These are phyloP conservation scores for Letharia columbiana DNA, from an alignment of 495 filamentous ascomycete genomes.

Conservation along the genomic window DNA sequence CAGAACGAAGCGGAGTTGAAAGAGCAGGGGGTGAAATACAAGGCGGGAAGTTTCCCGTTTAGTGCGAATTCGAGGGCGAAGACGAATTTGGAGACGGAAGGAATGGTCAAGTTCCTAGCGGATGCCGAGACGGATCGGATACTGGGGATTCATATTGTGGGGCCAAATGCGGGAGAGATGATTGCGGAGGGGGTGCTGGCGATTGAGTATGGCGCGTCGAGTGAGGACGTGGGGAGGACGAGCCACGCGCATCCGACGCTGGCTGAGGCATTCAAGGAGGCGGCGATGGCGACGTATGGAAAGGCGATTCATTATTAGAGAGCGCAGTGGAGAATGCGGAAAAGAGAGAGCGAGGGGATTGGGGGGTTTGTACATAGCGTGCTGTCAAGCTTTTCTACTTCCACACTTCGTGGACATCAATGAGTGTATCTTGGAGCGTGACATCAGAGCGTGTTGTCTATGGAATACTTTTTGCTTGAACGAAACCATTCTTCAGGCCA, in stretches of 20 bases:
- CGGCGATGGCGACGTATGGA: conserved; percentile 93
- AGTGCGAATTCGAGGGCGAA: conserved; percentile 95
- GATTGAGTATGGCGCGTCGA: conserved; percentile 90
- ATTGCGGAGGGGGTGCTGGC: conserved; percentile 95
- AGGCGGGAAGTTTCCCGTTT: conserved; percentile 89
- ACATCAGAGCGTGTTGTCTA: background rate
- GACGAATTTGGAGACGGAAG: conserved; percentile 96
- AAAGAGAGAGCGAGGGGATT: background rate
- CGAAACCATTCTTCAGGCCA: background rate
- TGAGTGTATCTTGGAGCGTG: background rate
- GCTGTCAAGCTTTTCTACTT: conserved; percentile 10
- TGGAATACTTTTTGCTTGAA: background rate
- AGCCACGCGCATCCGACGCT: conserved; percentile 96
- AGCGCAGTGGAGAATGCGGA: background rate
- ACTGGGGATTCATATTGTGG: conserved; percentile 92
- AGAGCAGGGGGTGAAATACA: conserved; percentile 80
- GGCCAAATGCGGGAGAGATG: conserved; percentile 96
- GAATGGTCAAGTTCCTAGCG: conserved; percentile 92
- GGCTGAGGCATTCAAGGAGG: conserved; percentile 98
- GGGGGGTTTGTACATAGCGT: conserved; percentile 10
- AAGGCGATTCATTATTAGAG: conserved; percentile 93
- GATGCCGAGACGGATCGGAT: conserved; percentile 96
- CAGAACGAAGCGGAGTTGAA: conserved; percentile 97
- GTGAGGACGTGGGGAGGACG: conserved; percentile 90
- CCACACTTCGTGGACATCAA: background rate